Evolutionary conservation across 352 stramenopile species (phyloP).

Genomic region (Pythium biforme): DNA sequence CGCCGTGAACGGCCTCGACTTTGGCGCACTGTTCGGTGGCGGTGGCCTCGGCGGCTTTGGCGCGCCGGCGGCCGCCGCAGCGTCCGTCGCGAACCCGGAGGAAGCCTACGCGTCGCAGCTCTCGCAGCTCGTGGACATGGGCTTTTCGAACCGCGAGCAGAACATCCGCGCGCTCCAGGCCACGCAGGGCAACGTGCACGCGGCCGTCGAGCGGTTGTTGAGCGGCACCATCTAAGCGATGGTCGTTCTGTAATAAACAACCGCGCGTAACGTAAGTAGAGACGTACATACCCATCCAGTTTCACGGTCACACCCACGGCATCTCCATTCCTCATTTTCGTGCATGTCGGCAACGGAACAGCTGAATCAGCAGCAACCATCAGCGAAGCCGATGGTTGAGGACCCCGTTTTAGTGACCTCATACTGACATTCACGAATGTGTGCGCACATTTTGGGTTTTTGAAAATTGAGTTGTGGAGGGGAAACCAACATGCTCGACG

Average conservation of each 20-base stretch:
- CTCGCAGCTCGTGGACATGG: conserved; percentile 90
- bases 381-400: no score
- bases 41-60: conserved; percentile 27
- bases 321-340: no score
- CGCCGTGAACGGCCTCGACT: conserved; percentile 53
- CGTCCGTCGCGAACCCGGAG: conserved; percentile 65
- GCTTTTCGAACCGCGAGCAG: conserved; percentile 87
- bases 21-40: conserved; percentile 31
- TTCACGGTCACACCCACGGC: no score
- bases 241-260: no score
- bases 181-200: conserved; percentile 88
- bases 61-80: conserved; percentile 29
- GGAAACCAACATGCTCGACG: conserved; percentile 31
- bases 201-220: conserved; percentile 87
- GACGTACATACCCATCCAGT: no score
- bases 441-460: not conserved
- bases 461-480: not conserved
- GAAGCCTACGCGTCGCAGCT: conserved; percentile 87
- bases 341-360: no score
- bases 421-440: not conserved
- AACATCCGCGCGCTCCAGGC: conserved; percentile 86
- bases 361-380: no score
- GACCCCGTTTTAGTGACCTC: conserved; percentile 13
- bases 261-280: not conserved
- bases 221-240: conserved; percentile 40